Evolutionary conservation across 169 alveolate species (phyloP), one percentile per base, ranked within the genome.

Genomic region (Plasmodium malariae): DNA sequence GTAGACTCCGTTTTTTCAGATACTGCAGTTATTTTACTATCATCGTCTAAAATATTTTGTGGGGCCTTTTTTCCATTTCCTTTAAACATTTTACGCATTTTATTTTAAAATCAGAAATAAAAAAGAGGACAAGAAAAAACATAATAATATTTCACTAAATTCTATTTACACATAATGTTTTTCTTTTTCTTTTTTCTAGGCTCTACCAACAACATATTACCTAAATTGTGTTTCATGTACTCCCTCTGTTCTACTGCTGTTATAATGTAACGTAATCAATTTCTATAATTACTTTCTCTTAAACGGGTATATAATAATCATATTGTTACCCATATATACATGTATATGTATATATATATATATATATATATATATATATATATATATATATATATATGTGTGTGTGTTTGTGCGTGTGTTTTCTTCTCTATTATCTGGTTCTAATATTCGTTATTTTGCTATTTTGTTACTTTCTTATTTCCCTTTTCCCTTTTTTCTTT

Each of bases 11-110:
- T 34, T 37, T 51, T 34, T 19, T 78, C 89, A 32, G 80, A 21
- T 17, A 78, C 54, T 55, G 19, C 68, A 19, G 26, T 74, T 59
- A 74, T 60, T 59, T 74, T 74, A 57, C 88, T 74, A 59, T 78
- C 89, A 19, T 78, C 48, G 40, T 43, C 83, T 32, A 67, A 26
- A 17, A 26, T 51, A 30, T 48, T 54, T 30, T 57, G 34, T 26
- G 32, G 40, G 5, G 3, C 21, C 4, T 78, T 28, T 3, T 78
- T 70, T 28, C 65, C 88, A 59, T 74, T 59, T 74, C 32, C 14
- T 34, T 74, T 74, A 19, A 37, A 21, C 88, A 74, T 74, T 60
- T 57, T 74, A 74, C 37, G 36, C 37, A 59, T 34, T 36, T 7
- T 51, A n/a, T 49, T 74, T 32, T 54, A 24, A 32, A 32, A 36